Conservation (phyloP, 805 yeast species). For the Saccharomyces kudriavzevii region DNA sequence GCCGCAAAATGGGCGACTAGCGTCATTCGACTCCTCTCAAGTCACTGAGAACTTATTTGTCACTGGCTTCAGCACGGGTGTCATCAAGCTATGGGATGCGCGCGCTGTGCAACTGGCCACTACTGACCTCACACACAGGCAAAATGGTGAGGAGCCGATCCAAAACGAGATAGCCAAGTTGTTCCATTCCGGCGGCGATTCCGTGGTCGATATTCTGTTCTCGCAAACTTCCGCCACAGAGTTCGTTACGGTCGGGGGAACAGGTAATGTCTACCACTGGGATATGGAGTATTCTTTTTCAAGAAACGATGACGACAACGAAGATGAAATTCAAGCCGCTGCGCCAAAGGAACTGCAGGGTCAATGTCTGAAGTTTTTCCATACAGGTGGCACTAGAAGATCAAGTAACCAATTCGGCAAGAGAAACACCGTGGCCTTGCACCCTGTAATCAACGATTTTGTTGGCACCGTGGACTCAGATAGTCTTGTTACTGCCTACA, state of each 20-base stretch:
- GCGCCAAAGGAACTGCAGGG: constrained; percentile 11
- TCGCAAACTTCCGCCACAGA: constrained; percentile 25
- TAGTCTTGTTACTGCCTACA: constrained; percentile 23
- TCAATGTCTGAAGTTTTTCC: constrained; percentile 17
- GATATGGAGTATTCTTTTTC: constrained; percentile 33
- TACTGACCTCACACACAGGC: constrained; percentile 19
- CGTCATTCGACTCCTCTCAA: constrained; percentile 25
- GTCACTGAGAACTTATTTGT: constrained; percentile 24
- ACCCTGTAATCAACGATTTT: constrained; percentile 23
- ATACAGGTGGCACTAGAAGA: constrained; percentile 20
- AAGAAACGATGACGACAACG: constrained; percentile 38
- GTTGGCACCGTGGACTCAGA: constrained; percentile 25
- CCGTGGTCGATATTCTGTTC: constrained; percentile 28
- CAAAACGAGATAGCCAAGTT: constrained; percentile 22
- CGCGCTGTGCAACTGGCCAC: constrained; percentile 25
- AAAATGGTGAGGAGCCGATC: constrained; percentile 24
- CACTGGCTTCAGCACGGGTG: constrained; percentile 29
- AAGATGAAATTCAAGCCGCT: constrained; percentile 37
- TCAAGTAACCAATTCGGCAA: constrained; percentile 10
- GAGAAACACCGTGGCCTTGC: constrained; percentile 23
- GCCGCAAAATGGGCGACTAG: constrained; percentile 24
- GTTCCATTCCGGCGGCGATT: constrained; percentile 28
- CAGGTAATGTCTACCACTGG: constrained; percentile 31
- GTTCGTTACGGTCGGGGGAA: constrained; percentile 26
- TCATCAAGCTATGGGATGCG: constrained; percentile 30